Percentiles rank a stretch among this genome's conserved stretches.
phyloP scores from a whole-genome alignment of 148 eudicot genomes.

The Mesembryanthemum crystallinum region DNA sequence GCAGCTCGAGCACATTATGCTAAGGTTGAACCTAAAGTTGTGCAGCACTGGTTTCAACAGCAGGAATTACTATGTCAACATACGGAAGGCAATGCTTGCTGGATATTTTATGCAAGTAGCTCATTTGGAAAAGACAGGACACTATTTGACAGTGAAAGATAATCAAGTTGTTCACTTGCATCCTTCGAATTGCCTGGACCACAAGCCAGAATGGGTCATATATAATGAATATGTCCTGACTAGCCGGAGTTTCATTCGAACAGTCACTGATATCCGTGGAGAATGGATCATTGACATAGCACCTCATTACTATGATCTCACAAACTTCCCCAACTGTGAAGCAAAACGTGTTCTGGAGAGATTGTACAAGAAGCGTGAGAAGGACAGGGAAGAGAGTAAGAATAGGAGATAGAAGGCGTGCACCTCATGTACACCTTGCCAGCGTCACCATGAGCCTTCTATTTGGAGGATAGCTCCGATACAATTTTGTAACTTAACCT shows the following conservation, averaged over 20 bases:
- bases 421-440: neutral
- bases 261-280: slow-evolving; percentile 91
- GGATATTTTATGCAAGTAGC: slow-evolving; percentile 99
- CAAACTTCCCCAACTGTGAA: slow-evolving; percentile 66
- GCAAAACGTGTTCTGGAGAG: slow-evolving; percentile 60
- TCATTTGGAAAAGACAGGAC: slow-evolving; percentile 86
- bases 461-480: neutral
- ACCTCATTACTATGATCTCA: slow-evolving; percentile 65
- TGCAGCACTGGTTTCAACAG: slow-evolving; percentile 97
- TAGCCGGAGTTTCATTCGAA: slow-evolving; percentile 88
- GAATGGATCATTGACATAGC: slow-evolving; percentile 84
- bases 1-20: slow-evolving; percentile 90
- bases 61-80: slow-evolving; percentile 89
- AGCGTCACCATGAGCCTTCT: neutral
- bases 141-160: slow-evolving; percentile 91
- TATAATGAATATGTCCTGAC: slow-evolving; percentile 95
- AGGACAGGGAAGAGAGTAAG: slow-evolving; percentile 43
- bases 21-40: slow-evolving; percentile 72
- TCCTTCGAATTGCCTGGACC: slow-evolving; percentile 97
- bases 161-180: slow-evolving; percentile 95
- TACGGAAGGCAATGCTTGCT: slow-evolving; percentile 95
- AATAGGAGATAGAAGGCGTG: slow-evolving; percentile 22
- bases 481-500: neutral
- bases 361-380: slow-evolving; percentile 56
- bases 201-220: slow-evolving; percentile 99